Evolutionary conservation across 305 asterid genomes (phyloP), one percentile per base, ranked within the genome.

Genomic region (Fraxinus albicans): DNA sequence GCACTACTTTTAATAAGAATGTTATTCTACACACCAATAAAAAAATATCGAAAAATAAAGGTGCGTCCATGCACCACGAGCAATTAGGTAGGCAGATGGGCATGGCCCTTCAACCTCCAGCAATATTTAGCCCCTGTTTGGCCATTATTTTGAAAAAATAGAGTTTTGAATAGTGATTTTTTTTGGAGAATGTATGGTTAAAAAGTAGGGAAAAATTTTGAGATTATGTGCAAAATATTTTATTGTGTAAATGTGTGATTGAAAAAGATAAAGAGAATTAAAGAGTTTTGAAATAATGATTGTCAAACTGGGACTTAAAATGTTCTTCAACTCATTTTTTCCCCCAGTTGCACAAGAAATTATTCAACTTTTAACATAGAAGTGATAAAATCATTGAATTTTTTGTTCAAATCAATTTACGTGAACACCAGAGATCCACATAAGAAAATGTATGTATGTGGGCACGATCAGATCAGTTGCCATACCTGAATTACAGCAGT

Each of bases 401-500:
- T 67, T 67, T 67, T 27, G 74, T 67, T 67, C 74, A 67, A 25
- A 27, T 67, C 36, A 12, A 25, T 25, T 27, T 8, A 29, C 19
- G 8, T 13, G 35, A 67, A 67, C 36, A 27, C 34, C 74, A 67
- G 38, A 67, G 8, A 29, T 10, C 15, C 33, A 21, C 73, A 10
- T 27, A 9, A 67, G 74, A 65, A 65, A 58, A 19, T 21, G 74
- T 25, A 29, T 4, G 13, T 12, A 29, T 4, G n/a, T 10, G 17
- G 73, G 74, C 35, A 67, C 10, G 74, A 9, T 25, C 33, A 67
- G 36, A 27, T 10, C n/a, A 27, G n/a, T 60, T 3, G 19, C 69
- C 69, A 25, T 81, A 93, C 98, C 95, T 94, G 96, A 87, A 93
- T 86, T 44, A 92, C 79, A 82, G 98, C 97, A 76, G 95, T 93